Conservation (phyloP, 139 green algal species). For the Chlorella ohadii region DNA sequence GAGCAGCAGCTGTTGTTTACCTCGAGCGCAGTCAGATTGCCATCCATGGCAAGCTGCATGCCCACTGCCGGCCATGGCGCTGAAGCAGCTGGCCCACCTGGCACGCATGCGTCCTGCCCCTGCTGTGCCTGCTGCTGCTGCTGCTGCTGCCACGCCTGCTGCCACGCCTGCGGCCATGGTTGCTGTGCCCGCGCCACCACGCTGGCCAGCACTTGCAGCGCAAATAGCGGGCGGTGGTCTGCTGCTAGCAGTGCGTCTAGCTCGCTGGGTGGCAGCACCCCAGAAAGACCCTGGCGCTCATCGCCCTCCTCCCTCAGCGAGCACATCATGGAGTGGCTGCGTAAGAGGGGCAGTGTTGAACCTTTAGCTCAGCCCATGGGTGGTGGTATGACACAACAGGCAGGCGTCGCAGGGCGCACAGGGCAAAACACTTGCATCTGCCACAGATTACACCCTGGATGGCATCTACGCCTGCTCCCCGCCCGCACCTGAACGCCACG, state of each 20-base stretch:
- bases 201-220: constrained; percentile 35
- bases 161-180: not conserved
- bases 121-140: not conserved
- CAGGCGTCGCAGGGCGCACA: no score
- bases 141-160: not conserved
- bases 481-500: constrained; percentile 18
- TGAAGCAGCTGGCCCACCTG: not conserved
- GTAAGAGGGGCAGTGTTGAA: no score
- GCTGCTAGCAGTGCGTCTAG: constrained; percentile 36
- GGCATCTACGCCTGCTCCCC: no score
- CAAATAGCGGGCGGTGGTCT: constrained; percentile 40
- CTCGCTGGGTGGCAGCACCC: constrained; percentile 37
- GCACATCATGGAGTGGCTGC: constrained; percentile 30
- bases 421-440: no score
- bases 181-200: not conserved
- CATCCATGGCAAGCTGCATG: constrained; percentile 42
- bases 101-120: not conserved
- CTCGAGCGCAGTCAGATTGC: constrained; percentile 73
- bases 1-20: constrained; percentile 27
- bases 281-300: not conserved
- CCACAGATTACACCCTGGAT: no score
- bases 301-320: constrained; percentile 27
- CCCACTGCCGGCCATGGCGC: not conserved
- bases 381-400: no score
- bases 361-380: no score